These are phyloP conservation scores for Centrapalus pauciflorus DNA, from an alignment of 129 eudicot genomes.

Conservation along the genomic window DNA sequence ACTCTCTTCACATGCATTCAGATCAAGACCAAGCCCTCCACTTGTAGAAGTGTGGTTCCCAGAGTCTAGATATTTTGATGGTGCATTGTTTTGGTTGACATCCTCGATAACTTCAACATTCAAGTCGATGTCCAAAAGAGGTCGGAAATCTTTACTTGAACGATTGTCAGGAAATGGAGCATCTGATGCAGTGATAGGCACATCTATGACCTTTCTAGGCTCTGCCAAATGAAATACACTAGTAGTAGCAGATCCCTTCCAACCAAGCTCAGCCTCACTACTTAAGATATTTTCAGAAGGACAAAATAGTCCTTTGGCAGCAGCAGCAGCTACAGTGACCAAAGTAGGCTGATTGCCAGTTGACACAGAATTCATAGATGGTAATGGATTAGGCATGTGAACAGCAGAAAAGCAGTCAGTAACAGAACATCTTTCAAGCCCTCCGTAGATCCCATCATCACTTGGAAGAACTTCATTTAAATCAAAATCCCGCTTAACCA, in stretches of 20 bases:
- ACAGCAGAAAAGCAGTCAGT: slow-evolving; percentile 13
- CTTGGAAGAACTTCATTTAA: slow-evolving; percentile 71
- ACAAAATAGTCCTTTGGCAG: slow-evolving; percentile 87
- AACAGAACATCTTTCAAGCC: slow-evolving; percentile 16
- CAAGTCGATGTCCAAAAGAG: slow-evolving; percentile 63
- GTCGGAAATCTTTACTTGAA: slow-evolving; percentile 39
- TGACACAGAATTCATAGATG: slow-evolving; percentile 22
- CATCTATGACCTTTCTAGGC: slow-evolving; percentile 49
- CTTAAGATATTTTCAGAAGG: slow-evolving; percentile 70
- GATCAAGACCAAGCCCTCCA: slow-evolving; percentile 63
- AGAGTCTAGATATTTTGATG: slow-evolving; percentile 5
- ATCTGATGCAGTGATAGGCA: no score
- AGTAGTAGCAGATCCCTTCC: slow-evolving; percentile 99
- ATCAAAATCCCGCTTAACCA: slow-evolving; percentile 65
- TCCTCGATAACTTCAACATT: slow-evolving; percentile 57
- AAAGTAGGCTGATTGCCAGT: slow-evolving; percentile 43
- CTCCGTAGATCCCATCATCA: slow-evolving; percentile 70
- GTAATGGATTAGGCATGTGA: slow-evolving; percentile 23
- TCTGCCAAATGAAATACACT: slow-evolving; percentile 97
- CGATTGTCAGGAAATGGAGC: slow-evolving; percentile 28
- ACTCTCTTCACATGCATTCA: slow-evolving; percentile 67
- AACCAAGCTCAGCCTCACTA: slow-evolving; percentile 67
- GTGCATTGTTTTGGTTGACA: slow-evolving; percentile 23
- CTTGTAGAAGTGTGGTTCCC: slow-evolving; percentile 5
- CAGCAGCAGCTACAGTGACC: slow-evolving; percentile 84